These are phyloP conservation scores for Phycomyces blakesleeanus DNA, from an alignment of 192 early-diverging fungal species.

Conservation along the genomic window DNA sequence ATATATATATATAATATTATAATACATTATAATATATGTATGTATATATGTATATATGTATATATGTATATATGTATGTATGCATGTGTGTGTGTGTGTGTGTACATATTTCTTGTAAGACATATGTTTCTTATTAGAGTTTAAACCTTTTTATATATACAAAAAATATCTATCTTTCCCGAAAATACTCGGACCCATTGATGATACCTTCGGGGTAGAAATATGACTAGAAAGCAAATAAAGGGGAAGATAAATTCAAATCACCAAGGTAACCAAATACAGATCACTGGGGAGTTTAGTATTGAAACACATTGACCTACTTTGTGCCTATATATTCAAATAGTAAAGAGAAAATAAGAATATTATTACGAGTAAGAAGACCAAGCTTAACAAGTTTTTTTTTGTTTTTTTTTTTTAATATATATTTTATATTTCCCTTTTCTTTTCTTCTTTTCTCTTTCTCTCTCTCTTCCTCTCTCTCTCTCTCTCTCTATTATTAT, in stretches of 20 bases:
- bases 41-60: no score
- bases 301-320: slow-evolving; percentile 26
- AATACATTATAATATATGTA: no score
- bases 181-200: no score
- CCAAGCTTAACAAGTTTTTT: background rate
- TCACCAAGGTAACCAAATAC: slow-evolving; percentile 14
- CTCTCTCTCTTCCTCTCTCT: background rate
- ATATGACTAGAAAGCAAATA: background rate
- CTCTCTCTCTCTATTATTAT: no score
- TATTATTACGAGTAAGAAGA: no score
- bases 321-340: slow-evolving; percentile 10
- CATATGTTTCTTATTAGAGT: no score
- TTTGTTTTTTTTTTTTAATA: slow-evolving; percentile 15
- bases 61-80: no score
- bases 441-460: slow-evolving; percentile 8
- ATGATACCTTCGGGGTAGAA: background rate
- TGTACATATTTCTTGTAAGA: no score
- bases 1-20: no score
- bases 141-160: no score
- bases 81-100: no score
- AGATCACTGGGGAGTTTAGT: slow-evolving; percentile 19
- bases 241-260: background rate
- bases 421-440: slow-evolving; percentile 14
- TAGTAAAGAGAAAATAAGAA: slow-evolving; percentile 13
- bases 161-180: no score